A percentile compares a stretch with the other conserved stretches of the same genome.
Evolutionary conservation across 2,329 filamentous ascomycete species (phyloP).

Genomic region (Neonectria neomacrospora): DNA sequence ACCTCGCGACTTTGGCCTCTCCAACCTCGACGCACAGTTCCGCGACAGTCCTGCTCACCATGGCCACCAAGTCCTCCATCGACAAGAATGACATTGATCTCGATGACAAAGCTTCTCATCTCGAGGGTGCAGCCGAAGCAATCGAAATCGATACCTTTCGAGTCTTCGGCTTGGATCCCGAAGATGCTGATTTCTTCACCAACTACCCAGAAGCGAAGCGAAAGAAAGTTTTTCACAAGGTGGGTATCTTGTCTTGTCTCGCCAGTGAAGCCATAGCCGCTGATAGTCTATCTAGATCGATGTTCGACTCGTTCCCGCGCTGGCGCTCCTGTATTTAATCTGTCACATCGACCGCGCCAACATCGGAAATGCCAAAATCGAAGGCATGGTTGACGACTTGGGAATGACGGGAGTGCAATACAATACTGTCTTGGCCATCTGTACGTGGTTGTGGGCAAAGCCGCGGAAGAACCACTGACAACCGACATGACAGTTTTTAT

Average conservation of each 20-base stretch:
- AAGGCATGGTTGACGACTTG: constrained; percentile 49
- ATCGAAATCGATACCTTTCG: constrained; percentile 38
- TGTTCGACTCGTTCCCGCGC: constrained; percentile 53
- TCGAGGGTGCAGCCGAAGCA: constrained; percentile 31
- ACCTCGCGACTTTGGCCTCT: not conserved
- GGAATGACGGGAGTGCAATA: constrained; percentile 68
- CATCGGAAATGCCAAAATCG: constrained; percentile 62
- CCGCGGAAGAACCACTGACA: not conserved
- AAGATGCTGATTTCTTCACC: constrained; percentile 40
- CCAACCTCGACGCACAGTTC: not conserved
- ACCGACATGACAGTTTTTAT: constrained; percentile 29
- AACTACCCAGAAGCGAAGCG: constrained; percentile 37
- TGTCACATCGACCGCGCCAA: constrained; percentile 68
- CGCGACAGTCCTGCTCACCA: constrained; percentile 10
- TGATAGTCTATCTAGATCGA: constrained; percentile 44
- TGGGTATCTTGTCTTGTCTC: not conserved
- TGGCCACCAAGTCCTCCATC: constrained; percentile 36
- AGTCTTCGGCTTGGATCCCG: constrained; percentile 36
- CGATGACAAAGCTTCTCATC: constrained; percentile 31
- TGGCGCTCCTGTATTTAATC: constrained; percentile 67
- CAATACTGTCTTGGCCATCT: constrained; percentile 65
- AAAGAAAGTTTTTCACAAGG: constrained; percentile 39
- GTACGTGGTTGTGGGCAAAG: constrained; percentile 68
- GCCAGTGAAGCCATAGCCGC: not conserved
- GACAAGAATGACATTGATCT: constrained; percentile 38